These are phyloP conservation scores for Alternaria infectoria DNA, from an alignment of 2,329 filamentous ascomycete species.

Conservation along the genomic window DNA sequence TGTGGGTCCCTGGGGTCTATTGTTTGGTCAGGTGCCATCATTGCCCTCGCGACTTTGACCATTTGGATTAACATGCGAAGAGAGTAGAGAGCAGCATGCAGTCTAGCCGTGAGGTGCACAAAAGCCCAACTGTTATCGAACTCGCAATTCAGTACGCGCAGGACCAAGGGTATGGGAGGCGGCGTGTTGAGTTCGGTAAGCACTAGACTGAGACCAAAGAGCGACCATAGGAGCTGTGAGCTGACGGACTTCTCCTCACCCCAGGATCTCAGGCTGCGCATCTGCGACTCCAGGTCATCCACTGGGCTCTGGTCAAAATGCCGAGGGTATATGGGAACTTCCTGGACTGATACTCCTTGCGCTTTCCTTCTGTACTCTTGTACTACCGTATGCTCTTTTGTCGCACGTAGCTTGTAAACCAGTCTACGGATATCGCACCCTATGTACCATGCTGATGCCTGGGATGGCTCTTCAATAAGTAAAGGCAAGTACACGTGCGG, in stretches of 20 bases:
- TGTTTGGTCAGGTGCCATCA: rapidly evolving
- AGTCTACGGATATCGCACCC: conserved; percentile 46
- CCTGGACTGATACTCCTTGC: conserved; percentile 30
- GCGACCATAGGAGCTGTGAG: conserved; percentile 28
- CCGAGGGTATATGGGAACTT: conserved; percentile 11
- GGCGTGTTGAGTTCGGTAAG: conserved; percentile 28
- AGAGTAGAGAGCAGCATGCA: conserved; percentile 53
- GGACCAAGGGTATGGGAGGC: conserved; percentile 20
- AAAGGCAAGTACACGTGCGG: conserved; percentile 67
- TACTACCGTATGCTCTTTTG: conserved; percentile 18
- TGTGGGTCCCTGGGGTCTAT: rapidly evolving
- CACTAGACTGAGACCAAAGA: conserved; percentile 32
- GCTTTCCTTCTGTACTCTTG: conserved; percentile 51
- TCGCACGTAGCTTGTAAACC: conserved; percentile 47
- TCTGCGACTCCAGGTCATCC: conserved; percentile 19
- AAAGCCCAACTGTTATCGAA: conserved; percentile 47
- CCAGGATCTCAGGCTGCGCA: conserved; percentile 25
- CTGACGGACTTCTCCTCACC: conserved; percentile 14
- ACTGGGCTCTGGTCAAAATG: background rate
- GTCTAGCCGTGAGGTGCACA: conserved; percentile 49
- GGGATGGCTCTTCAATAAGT: conserved; percentile 58
- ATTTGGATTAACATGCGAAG: conserved; percentile 38
- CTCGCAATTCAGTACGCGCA: conserved; percentile 34
- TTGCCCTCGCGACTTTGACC: background rate
- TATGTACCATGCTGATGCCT: conserved; percentile 52